phyloP scores from a whole-genome alignment of 1,284 basidiomycete species.

The Ganoderma resinaceum region DNA sequence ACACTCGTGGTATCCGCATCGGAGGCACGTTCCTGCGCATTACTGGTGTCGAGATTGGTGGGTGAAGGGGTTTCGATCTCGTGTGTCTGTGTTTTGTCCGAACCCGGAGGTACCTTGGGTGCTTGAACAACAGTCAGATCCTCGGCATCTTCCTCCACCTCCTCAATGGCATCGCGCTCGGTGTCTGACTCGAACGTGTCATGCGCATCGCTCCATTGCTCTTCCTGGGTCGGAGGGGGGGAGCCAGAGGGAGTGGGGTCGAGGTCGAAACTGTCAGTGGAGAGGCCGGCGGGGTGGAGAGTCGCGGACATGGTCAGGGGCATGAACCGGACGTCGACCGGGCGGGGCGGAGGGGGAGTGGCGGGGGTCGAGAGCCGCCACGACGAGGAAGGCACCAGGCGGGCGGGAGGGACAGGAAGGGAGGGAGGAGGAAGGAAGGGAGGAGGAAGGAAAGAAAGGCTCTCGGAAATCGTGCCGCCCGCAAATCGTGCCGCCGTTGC shows the following conservation, averaged over 20 bases:
- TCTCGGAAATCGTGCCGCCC: constrained; percentile 25
- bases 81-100: constrained; percentile 42
- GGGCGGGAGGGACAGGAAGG: constrained; percentile 11
- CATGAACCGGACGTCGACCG: constrained; percentile 9
- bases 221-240: constrained; percentile 38
- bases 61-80: constrained; percentile 41
- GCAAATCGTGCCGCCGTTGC: constrained; percentile 25
- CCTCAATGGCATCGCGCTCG: constrained; percentile 43
- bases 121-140: constrained; percentile 43
- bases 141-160: constrained; percentile 37
- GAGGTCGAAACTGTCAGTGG: constrained; percentile 38
- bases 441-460: constrained; percentile 13
- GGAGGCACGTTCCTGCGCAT: constrained; percentile 32
- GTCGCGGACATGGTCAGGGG: constrained; percentile 27
- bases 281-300: constrained; percentile 37
- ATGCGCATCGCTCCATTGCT: constrained; percentile 49
- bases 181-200: constrained; percentile 47
- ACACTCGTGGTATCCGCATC: constrained; percentile 57
- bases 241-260: constrained; percentile 31
- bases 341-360: constrained; percentile 1
- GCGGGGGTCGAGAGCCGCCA: constrained; percentile 18
- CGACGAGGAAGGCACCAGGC: constrained; percentile 14
- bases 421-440: constrained; percentile 8
- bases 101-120: constrained; percentile 44
- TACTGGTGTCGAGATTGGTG: constrained; percentile 33